phyloP scores from a whole-genome alignment of 345 rosid species.

The Eucalyptus erythrocorys region DNA sequence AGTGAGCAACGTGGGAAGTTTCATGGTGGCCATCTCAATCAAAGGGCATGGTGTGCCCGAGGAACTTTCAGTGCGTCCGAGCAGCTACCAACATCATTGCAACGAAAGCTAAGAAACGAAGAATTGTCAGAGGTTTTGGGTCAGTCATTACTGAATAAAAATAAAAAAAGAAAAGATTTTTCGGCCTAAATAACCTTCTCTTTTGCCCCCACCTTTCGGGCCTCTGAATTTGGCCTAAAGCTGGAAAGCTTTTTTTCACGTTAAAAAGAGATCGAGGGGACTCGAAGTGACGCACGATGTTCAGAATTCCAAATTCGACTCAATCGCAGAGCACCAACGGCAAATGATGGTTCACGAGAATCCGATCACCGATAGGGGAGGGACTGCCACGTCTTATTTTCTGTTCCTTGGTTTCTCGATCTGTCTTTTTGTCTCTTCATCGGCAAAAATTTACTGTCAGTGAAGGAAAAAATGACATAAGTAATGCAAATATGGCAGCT shows the following conservation, averaged over 20 bases:
- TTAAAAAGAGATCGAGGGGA: background rate
- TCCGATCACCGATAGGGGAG: background rate
- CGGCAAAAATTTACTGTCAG: background rate
- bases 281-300: background rate
- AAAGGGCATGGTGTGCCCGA: background rate
- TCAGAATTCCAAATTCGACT: background rate
- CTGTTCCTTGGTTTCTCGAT: background rate
- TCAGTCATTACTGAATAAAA: background rate
- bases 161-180: background rate
- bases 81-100: background rate
- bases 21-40: background rate
- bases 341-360: background rate
- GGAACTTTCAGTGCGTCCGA: background rate
- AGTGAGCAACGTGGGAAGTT: background rate
- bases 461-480: background rate
- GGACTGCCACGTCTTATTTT: background rate
- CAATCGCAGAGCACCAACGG: background rate
- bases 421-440: background rate
- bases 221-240: background rate
- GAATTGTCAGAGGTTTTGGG: background rate
- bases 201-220: background rate
- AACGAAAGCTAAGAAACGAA: background rate
- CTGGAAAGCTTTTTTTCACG: background rate
- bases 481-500: fast-evolving
- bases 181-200: background rate